A percentile compares a stretch with the other conserved stretches of the same genome.
Evolutionary conservation across 2,329 filamentous ascomycete genomes (phyloP).

Genomic region (Botryotinia globosa): DNA sequence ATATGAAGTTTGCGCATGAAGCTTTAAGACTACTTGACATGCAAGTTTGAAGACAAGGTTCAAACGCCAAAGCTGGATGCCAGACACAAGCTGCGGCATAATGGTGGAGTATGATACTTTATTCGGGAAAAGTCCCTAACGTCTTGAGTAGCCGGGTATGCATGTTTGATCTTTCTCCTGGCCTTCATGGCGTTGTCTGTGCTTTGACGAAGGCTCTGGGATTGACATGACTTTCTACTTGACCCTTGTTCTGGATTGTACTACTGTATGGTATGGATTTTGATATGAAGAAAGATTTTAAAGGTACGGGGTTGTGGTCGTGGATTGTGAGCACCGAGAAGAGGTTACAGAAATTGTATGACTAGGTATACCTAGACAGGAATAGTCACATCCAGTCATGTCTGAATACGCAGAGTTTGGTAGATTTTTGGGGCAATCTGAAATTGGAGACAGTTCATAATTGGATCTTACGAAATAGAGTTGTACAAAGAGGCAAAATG

Average conservation of each 20-base stretch:
- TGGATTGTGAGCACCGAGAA: neutral
- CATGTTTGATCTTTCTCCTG: constrained; percentile 16
- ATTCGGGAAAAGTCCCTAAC: constrained; percentile 27
- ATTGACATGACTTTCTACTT: neutral
- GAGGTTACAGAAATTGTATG: neutral
- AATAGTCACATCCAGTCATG: neutral
- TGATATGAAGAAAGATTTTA: neutral
- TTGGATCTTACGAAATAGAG: neutral
- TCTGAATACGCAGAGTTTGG: neutral
- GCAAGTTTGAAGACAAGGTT: constrained; percentile 28
- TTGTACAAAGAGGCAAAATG: neutral
- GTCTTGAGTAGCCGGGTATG: constrained; percentile 22
- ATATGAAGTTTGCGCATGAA: constrained; percentile 32
- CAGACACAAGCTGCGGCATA: constrained; percentile 35
- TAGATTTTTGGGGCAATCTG: neutral
- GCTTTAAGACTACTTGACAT: constrained; percentile 27
- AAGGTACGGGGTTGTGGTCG: neutral
- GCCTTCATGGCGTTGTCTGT: constrained; percentile 29
- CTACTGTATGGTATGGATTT: neutral
- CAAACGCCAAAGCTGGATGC: constrained; percentile 32
- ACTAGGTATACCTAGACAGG: neutral
- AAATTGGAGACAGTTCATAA: neutral
- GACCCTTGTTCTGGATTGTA: neutral
- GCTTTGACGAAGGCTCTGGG: constrained; percentile 3
- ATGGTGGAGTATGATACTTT: constrained; percentile 29